phyloP scores from a whole-genome alignment of 495 filamentous ascomycete genomes.

The Aspergillus haitiensis region DNA sequence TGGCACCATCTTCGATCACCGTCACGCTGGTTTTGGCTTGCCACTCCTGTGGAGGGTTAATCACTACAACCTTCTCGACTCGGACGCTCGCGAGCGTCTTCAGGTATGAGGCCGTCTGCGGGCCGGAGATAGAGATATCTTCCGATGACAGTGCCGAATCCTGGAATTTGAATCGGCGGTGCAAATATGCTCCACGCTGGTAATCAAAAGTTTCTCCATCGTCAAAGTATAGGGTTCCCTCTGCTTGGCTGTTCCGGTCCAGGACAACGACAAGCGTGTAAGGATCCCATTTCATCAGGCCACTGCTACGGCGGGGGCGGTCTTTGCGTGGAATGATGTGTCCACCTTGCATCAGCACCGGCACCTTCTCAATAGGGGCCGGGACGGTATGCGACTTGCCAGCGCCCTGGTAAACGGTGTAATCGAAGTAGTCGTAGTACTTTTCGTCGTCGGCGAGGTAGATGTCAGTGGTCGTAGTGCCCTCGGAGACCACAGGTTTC shows the following conservation, averaged over 20 bases:
- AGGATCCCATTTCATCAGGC: constrained; percentile 89
- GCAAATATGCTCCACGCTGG: constrained; percentile 79
- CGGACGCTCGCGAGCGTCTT: constrained; percentile 73
- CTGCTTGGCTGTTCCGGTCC: constrained; percentile 67
- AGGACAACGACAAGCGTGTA: constrained; percentile 86
- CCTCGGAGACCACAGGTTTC: constrained; percentile 81
- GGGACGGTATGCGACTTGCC: constrained; percentile 66
- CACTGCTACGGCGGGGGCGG: constrained; percentile 76
- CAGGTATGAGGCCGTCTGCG: constrained; percentile 70
- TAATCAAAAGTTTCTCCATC: constrained; percentile 93
- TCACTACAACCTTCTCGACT: constrained; percentile 79
- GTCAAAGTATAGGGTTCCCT: constrained; percentile 84
- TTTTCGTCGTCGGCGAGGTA: constrained; percentile 83
- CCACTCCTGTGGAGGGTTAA: constrained; percentile 76
- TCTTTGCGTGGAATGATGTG: constrained; percentile 91
- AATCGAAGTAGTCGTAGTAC: constrained; percentile 95
- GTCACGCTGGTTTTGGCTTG: constrained; percentile 63
- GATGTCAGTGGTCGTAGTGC: constrained; percentile 68
- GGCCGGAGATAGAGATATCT: constrained; percentile 48
- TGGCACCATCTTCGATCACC: constrained; percentile 68
- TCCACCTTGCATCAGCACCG: constrained; percentile 86
- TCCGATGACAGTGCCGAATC: constrained; percentile 54
- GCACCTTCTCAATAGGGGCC: constrained; percentile 81
- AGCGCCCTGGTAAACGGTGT: constrained; percentile 65
- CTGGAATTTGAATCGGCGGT: constrained; percentile 70